Conservation (phyloP, 306 rosid genomes). For the Prunus armeniaca region DNA sequence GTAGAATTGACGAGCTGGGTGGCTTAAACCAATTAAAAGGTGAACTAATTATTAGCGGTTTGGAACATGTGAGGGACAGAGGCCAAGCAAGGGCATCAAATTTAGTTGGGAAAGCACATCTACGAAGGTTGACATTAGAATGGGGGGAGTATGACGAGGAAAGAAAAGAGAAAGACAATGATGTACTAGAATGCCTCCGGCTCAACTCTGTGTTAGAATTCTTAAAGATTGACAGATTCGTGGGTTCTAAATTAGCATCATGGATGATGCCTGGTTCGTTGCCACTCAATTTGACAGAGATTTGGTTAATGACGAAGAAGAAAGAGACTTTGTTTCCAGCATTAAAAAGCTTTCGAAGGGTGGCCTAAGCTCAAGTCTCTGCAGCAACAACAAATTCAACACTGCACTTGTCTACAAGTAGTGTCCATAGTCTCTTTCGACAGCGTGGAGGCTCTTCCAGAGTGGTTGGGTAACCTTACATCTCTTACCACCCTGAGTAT, state of each 20-base stretch:
- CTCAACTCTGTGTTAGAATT: not conserved
- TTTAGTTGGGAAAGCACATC: not conserved
- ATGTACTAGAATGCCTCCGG: not conserved
- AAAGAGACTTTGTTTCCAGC: no score
- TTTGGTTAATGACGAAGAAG: no score
- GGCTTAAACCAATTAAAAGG: no score
- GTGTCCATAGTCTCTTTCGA: no score
- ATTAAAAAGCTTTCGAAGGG: no score
- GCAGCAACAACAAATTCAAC: not conserved
- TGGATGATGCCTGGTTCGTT: not conserved
- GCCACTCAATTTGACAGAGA: not conserved
- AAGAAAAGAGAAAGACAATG: not conserved
- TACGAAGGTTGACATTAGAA: not conserved
- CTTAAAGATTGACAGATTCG: not conserved
- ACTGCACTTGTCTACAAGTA: no score
- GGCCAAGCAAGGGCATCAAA: not conserved
- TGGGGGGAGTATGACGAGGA: not conserved
- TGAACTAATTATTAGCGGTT: not conserved
- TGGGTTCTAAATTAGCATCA: not conserved
- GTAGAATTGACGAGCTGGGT: no score
- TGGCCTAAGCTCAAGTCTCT: not conserved
- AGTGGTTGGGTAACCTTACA: no score
- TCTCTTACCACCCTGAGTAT: no score
- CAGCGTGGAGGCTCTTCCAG: no score
- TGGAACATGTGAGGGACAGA: not conserved